Conservation (phyloP, 108 stramenopile genomes). For the Cyclotella kingstonii region DNA sequence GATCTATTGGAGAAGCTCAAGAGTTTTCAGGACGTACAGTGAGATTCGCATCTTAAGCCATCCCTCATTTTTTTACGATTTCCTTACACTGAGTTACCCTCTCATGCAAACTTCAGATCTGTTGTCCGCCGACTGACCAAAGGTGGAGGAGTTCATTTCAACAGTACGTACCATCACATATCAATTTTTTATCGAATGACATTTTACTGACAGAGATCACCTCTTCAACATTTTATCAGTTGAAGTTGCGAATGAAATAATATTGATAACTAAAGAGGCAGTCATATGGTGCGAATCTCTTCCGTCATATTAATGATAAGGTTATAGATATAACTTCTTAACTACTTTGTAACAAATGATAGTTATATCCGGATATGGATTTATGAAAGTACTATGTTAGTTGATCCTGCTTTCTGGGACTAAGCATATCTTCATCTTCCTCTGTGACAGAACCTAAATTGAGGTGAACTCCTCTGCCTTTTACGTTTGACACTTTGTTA, state of each 20-base stretch:
- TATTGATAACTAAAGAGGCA: conserved; percentile 24
- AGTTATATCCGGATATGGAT: background rate
- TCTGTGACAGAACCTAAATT: conserved; percentile 3
- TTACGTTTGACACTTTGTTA: background rate
- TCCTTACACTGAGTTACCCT: background rate
- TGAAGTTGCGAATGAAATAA: conserved; percentile 33
- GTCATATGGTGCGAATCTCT: conserved; percentile 38
- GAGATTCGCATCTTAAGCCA: background rate
- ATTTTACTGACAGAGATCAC: background rate
- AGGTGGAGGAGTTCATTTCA: conserved; percentile 41
- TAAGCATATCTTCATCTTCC: background rate
- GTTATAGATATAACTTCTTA: background rate
- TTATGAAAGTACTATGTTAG: too few species aligned
- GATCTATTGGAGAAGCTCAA: conserved; percentile 27
- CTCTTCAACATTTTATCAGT: conserved; percentile 3
- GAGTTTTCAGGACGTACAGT: conserved; percentile 34
- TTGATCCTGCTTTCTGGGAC: background rate
- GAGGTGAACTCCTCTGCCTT: background rate
- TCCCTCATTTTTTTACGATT: background rate
- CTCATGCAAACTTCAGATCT: conserved; percentile 2
- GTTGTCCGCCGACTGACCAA: conserved; percentile 16
- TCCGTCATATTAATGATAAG: conserved; percentile 19
- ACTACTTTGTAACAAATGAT: background rate
- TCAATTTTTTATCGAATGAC: background rate
- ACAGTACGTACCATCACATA: conserved; percentile 16